Conservation (phyloP, 306 rosid species). For the Sophora flavescens region DNA sequence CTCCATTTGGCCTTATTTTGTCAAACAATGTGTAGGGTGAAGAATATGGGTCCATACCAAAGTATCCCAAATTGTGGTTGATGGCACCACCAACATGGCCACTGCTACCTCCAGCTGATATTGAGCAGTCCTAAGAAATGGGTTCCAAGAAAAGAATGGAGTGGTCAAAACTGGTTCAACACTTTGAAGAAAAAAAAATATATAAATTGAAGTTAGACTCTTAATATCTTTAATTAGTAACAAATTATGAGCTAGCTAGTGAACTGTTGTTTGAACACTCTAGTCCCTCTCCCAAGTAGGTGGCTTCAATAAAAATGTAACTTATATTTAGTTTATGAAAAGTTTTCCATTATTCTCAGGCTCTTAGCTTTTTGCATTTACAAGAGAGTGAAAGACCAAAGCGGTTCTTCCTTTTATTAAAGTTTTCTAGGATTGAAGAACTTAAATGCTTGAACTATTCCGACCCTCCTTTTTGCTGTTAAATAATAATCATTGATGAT, state of each 20-base stretch:
- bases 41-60: conserved; percentile 73
- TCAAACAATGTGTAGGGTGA: conserved; percentile 63
- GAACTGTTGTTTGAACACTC: conserved; percentile 8
- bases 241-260: background rate
- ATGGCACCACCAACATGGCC: conserved; percentile 54
- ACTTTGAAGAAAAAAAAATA: background rate
- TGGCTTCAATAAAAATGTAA: conserved; percentile 22
- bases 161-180: conserved; percentile 20
- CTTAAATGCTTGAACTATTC: conserved; percentile 9
- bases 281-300: background rate
- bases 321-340: conserved; percentile 28
- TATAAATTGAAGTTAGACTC: too few species aligned
- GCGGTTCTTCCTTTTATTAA: conserved; percentile 43
- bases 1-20: conserved; percentile 57
- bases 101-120: conserved; percentile 67
- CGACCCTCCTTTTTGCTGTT: conserved; percentile 28
- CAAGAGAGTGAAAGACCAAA: conserved; percentile 12
- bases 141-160: background rate
- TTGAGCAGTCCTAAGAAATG: conserved; percentile 64
- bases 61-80: conserved; percentile 66
- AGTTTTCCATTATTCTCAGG: background rate
- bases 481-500: conserved; percentile 31
- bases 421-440: conserved; percentile 45
- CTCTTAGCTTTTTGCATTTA: background rate
- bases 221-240: background rate